Evolutionary conservation across 2,329 filamentous ascomycete genomes (phyloP).

Genomic region (Geosmithia putterillii): DNA sequence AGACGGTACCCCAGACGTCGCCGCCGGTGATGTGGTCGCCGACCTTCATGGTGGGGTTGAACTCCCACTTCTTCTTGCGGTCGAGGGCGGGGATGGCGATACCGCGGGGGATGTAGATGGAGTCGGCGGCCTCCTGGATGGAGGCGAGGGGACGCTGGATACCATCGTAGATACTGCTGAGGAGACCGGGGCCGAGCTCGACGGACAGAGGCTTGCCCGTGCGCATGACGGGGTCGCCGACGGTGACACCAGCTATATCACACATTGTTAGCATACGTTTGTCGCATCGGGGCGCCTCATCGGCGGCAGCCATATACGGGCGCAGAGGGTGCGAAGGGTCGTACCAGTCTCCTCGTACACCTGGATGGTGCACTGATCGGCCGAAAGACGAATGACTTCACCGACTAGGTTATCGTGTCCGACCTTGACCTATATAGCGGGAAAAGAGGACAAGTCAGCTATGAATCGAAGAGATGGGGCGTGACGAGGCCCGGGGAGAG

Average conservation of each 20-base stretch:
- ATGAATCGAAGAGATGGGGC: background rate
- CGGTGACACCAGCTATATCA: slow-evolving; percentile 70
- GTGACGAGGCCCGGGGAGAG: background rate
- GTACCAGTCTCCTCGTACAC: slow-evolving; percentile 98
- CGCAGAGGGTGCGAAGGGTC: slow-evolving; percentile 10
- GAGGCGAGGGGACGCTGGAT: slow-evolving; percentile 89
- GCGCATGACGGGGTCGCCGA: slow-evolving; percentile 82
- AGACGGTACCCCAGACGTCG: slow-evolving; percentile 90
- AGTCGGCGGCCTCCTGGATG: slow-evolving; percentile 65
- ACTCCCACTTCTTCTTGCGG: slow-evolving; percentile 91
- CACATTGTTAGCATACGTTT: slow-evolving; percentile 7
- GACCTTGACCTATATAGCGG: slow-evolving; percentile 59
- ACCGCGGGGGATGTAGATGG: slow-evolving; percentile 96
- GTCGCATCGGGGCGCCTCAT: background rate
- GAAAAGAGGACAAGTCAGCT: background rate
- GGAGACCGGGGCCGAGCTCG: slow-evolving; percentile 89
- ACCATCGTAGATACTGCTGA: slow-evolving; percentile 99
- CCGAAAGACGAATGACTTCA: slow-evolving; percentile 96
- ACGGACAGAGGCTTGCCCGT: slow-evolving; percentile 95
- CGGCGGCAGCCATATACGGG: background rate
- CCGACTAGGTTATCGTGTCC: slow-evolving; percentile 86
- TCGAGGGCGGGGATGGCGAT: slow-evolving; percentile 80
- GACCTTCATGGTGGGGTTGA: slow-evolving; percentile 81
- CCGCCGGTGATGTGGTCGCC: slow-evolving; percentile 95
- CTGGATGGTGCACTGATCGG: slow-evolving; percentile 92